Evolutionary conservation across 2,329 filamentous ascomycete genomes (phyloP).

Genomic region (Fusarium sp.): DNA sequence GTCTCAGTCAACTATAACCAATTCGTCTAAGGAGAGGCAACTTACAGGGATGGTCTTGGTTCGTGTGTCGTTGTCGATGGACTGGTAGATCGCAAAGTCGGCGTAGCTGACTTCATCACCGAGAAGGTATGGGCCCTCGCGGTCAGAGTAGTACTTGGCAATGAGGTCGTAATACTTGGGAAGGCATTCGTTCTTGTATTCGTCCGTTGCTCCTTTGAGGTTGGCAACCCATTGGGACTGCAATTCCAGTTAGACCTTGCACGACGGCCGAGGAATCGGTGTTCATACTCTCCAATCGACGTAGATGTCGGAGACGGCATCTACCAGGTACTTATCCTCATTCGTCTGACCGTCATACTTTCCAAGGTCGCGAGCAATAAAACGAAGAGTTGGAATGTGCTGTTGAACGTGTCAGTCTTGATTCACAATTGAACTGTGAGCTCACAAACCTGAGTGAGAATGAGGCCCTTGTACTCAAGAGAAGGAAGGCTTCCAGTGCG

Average conservation of each 20-base stretch:
- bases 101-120: slow-evolving; percentile 18
- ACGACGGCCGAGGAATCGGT: fast-evolving
- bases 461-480: slow-evolving; percentile 48
- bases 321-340: slow-evolving; percentile 15
- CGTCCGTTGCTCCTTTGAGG: background rate
- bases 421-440: fast-evolving
- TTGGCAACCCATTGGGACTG: slow-evolving; percentile 13
- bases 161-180: slow-evolving; percentile 15
- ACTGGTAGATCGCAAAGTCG: slow-evolving; percentile 27
- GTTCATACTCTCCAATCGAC: slow-evolving; percentile 18
- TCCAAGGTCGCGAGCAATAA: slow-evolving; percentile 14
- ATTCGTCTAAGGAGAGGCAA: fast-evolving
- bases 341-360: slow-evolving; percentile 25
- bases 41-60: slow-evolving; percentile 16
- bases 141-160: slow-evolving; percentile 20
- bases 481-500: slow-evolving; percentile 48
- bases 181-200: slow-evolving; percentile 18
- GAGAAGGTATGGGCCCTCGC: slow-evolving; percentile 19
- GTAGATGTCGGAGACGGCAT: slow-evolving; percentile 18
- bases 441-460: slow-evolving; percentile 34
- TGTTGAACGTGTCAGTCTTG: background rate
- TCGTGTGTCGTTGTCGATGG: slow-evolving; percentile 18
- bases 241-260: fast-evolving
- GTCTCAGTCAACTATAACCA: background rate
- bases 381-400: slow-evolving; percentile 23